Evolutionary conservation across 2,329 filamentous ascomycete species (phyloP), one percentile per base, ranked within the genome.

Genomic region (Elsinoe necatrix): DNA sequence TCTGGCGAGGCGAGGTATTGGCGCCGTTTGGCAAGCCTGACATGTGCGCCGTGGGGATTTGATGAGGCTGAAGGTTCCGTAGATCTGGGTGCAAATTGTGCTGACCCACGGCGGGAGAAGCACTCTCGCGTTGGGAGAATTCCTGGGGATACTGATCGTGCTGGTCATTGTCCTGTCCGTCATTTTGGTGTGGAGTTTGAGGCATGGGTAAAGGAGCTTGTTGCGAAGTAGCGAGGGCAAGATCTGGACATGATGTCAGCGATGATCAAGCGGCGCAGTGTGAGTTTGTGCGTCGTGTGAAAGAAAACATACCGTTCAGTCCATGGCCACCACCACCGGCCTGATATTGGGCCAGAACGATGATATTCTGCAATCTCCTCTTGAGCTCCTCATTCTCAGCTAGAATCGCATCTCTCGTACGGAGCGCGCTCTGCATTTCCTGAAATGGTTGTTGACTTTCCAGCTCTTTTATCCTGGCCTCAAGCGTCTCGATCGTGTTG

Each of bases 401-500:
- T 72, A 89, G 82, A 55, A 89, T 81, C 12, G 80, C 79, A 66
- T 92, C 86, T 47, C 68, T 63, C 70, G 89, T 84, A 29, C 82
- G 78, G 56, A 92, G 71, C 8, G 83, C 87, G 25, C 81, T 77
- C 70, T 95, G 88, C 18, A 95, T 79, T 67, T 95, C 89, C 67
- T 88, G 84, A 64, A 90, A 91, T 0, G 89, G 88, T 69, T 91
- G 84, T 71, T 89, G 86, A 57, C 80, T 85, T 57, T 87, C 87
- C 62, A 95, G 77, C 60, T 92, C 86, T 56, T 80, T 77, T 60
- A 95, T 90, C 60, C 81, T 79, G 59, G 77, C 77, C 69, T 93
- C 86, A 58, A 93, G 75, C 5, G 72, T 74, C 67, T 92, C 87
- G 63, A 93, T 93, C 69, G 87, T 86, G 58, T 83, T 81, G 72